Conservation (phyloP, 1,284 basidiomycete species). For the Cryptococcus jaspeensis region DNA sequence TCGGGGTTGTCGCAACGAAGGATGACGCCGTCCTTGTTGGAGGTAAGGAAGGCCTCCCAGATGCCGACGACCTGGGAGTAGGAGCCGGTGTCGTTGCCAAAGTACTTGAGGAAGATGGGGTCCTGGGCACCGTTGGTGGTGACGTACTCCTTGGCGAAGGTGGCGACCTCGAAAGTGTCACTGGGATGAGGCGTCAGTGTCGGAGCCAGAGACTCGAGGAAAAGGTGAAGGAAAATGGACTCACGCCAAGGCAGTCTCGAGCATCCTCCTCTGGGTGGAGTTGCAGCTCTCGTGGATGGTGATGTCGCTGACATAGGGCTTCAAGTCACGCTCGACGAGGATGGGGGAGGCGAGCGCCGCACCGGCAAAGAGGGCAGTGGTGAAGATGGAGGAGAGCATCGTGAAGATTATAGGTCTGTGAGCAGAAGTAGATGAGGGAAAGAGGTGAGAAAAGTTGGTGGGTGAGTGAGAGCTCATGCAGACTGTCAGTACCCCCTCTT, state of each 20-base stretch:
- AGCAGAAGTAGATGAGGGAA: no score
- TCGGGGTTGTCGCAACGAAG: constrained; percentile 53
- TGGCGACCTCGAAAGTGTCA: constrained; percentile 44
- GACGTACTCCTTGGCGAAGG: constrained; percentile 43
- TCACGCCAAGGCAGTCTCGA: constrained; percentile 38
- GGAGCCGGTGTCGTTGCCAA: constrained; percentile 38
- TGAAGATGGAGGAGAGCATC: constrained; percentile 23
- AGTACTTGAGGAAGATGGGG: constrained; percentile 48
- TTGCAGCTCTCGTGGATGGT: constrained; percentile 52
- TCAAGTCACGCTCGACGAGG: constrained; percentile 31
- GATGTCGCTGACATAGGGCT: constrained; percentile 33
- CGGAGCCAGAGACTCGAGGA: not conserved
- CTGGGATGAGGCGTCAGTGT: constrained; percentile 11
- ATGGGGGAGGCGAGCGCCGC: constrained; percentile 17
- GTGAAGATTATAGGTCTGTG: no score
- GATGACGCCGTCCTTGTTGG: constrained; percentile 44
- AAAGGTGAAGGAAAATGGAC: constrained; percentile 9
- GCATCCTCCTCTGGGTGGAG: constrained; percentile 46
- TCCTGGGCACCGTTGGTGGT: constrained; percentile 41
- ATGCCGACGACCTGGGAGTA: constrained; percentile 43
- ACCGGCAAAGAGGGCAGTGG: not conserved
- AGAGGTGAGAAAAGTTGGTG: no score
- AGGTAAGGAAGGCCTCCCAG: constrained; percentile 38
- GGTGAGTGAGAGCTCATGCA: not conserved
- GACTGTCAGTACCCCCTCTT: no score